Evolutionary conservation across 2,329 filamentous ascomycete genomes (phyloP).

Genomic region (Pestalotiopsis sp.): DNA sequence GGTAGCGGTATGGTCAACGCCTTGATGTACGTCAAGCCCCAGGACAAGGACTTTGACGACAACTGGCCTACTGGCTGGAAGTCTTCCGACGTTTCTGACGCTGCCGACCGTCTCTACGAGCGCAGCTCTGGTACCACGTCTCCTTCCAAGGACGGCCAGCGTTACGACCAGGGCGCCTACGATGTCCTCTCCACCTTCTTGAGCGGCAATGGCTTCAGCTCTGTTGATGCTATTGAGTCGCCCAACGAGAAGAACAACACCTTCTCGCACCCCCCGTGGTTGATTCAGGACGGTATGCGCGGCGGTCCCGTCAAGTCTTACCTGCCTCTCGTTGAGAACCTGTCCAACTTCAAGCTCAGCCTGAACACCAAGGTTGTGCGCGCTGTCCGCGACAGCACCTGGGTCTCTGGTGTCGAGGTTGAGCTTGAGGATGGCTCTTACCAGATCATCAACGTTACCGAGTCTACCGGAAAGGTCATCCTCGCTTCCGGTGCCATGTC

Average conservation of each 20-base stretch:
- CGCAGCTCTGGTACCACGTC: constrained; percentile 27
- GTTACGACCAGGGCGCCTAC: constrained; percentile 19
- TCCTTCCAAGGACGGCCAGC: constrained; percentile 26
- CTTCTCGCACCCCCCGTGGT: constrained; percentile 53
- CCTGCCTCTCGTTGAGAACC: constrained; percentile 17
- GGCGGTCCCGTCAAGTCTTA: constrained; percentile 20
- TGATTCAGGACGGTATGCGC: constrained; percentile 30
- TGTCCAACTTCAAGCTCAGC: constrained; percentile 19
- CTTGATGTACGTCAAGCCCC: constrained; percentile 33
- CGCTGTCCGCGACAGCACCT: constrained; percentile 36
- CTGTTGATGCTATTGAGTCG: constrained; percentile 15
- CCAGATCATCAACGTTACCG: constrained; percentile 53
- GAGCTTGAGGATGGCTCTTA: constrained; percentile 46
- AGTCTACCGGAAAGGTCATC: constrained; percentile 53
- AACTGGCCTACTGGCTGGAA: constrained; percentile 33
- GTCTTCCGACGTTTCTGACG: constrained; percentile 25
- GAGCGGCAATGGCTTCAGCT: constrained; percentile 16
- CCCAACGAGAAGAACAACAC: constrained; percentile 18
- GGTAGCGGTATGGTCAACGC: constrained; percentile 36
- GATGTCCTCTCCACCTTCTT: constrained; percentile 18
- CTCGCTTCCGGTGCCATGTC: constrained; percentile 58
- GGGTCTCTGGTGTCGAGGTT: constrained; percentile 56
- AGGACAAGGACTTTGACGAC: constrained; percentile 31
- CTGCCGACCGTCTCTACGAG: constrained; percentile 27
- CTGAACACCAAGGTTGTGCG: constrained; percentile 23